Percentiles rank a stretch among this genome's conserved stretches.
These are phyloP conservation scores for Oryza australiensis DNA, from an alignment of 176 grass and related monocot species.

Conservation along the genomic window DNA sequence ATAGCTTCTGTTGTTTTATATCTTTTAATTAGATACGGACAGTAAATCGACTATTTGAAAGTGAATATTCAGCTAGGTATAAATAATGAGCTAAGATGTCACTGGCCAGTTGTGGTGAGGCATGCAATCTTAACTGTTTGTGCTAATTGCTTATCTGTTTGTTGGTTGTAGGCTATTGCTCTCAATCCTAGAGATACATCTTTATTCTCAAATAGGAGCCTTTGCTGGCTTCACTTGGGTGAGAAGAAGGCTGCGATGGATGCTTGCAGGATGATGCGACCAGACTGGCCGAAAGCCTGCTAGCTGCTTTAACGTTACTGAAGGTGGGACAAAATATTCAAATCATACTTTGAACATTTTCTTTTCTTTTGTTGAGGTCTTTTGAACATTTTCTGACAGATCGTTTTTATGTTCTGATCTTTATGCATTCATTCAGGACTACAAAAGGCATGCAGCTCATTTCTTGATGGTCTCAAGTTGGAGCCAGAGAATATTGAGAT, in stretches of 20 bases:
- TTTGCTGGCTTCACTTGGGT: constrained; percentile 46
- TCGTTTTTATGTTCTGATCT: neutral
- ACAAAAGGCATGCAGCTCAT: constrained; percentile 40
- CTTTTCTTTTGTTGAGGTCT: no score
- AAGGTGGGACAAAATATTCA: constrained; percentile 18
- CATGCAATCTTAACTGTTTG: no score
- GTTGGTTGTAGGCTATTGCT: no score
- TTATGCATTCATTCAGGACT: constrained; percentile 45
- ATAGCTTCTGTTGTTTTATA: no score
- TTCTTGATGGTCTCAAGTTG: constrained; percentile 44
- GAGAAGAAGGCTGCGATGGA: constrained; percentile 25
- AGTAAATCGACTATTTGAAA: no score
- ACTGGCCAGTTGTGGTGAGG: no score
- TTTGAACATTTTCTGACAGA: neutral
- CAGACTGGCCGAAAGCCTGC: constrained; percentile 46
- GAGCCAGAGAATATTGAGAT: constrained; percentile 34
- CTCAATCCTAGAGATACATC: constrained; percentile 1
- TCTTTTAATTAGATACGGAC: no score
- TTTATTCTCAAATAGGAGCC: constrained; percentile 45
- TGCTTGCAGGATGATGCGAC: constrained; percentile 26
- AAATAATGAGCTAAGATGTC: no score
- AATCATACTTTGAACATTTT: neutral
- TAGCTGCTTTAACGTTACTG: constrained; percentile 53
- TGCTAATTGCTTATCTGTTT: no score
- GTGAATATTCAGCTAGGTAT: no score